Evolutionary conservation across 225 moss, liverwort and hornwort genomes (phyloP).

Genomic region (Bryoerythrophyllum caledonicum): DNA sequence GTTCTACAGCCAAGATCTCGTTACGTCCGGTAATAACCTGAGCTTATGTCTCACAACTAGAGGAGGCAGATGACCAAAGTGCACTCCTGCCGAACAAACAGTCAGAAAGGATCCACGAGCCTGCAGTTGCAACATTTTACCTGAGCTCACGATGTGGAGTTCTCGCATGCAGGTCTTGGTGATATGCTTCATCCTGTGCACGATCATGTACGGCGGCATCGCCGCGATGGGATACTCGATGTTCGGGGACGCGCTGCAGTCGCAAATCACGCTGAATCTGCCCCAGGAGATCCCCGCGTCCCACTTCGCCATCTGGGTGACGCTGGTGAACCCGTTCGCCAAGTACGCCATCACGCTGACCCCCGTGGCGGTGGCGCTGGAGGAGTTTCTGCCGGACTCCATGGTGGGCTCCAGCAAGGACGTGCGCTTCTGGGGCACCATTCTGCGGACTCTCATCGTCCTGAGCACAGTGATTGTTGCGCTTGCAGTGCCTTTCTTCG

Average conservation of each 20-base stretch:
- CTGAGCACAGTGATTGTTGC: conserved; percentile 63
- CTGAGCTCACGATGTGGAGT: not conserved
- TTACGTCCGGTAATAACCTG: too few relatives aligned
- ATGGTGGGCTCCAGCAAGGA: conserved; percentile 33
- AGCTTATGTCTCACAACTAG: too few relatives aligned
- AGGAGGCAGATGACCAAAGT: too few relatives aligned
- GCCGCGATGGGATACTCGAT: conserved; percentile 78
- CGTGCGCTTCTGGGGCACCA: conserved; percentile 48
- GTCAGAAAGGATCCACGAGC: too few relatives aligned
- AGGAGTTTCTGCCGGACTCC: conserved; percentile 69
- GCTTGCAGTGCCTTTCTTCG: conserved; percentile 73
- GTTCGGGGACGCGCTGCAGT: conserved; percentile 80
- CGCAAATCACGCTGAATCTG: conserved; percentile 85
- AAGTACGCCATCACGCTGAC: conserved; percentile 82
- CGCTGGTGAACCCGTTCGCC: conserved; percentile 81
- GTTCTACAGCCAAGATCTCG: too few relatives aligned
- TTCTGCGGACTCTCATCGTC: conserved; percentile 61
- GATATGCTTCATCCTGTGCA: conserved; percentile 62
- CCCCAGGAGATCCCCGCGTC: conserved; percentile 61
- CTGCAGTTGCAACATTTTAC: too few relatives aligned
- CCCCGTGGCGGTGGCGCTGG: conserved; percentile 74
- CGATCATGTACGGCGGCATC: conserved; percentile 71
- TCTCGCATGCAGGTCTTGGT: conserved; percentile 71
- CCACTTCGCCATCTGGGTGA: conserved; percentile 84
- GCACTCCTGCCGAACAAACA: too few relatives aligned